A percentile compares a stretch with the other conserved stretches of the same genome.
Evolutionary conservation across 805 yeast species (phyloP).

Genomic region (Yarrowia sp.): DNA sequence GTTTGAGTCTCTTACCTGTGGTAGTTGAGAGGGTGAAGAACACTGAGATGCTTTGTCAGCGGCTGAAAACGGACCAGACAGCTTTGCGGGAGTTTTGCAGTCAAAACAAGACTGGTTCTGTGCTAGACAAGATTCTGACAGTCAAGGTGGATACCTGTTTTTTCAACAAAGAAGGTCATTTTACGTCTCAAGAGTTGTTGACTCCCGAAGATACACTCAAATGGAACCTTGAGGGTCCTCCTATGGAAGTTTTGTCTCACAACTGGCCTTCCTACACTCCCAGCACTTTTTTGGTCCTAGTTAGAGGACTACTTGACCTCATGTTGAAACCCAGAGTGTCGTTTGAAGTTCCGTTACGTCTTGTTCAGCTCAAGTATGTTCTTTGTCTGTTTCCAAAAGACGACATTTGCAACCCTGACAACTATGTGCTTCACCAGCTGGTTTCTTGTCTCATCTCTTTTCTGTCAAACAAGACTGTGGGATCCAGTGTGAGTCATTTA

Average conservation of each 20-base stretch:
- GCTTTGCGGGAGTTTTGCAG: neutral
- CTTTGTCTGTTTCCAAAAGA: conserved; percentile 8
- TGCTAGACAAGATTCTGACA: neutral
- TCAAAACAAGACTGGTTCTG: neutral
- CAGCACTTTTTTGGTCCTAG: neutral
- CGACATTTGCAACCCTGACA: neutral
- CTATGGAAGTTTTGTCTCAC: neutral
- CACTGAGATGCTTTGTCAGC: too few relatives aligned
- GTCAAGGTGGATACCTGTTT: neutral
- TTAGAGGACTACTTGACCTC: neutral
- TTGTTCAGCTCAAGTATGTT: conserved; percentile 13
- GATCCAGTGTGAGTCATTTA: conserved; percentile 7
- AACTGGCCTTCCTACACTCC: neutral
- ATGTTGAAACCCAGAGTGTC: conserved; percentile 9
- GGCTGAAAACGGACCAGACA: neutral
- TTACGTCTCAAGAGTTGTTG: conserved; percentile 2
- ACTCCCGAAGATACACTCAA: neutral
- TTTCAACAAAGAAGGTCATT: neutral
- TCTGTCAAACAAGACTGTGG: neutral
- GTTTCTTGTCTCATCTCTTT: conserved; percentile 12
- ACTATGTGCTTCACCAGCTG: conserved; percentile 9
- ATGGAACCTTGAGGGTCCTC: conserved; percentile 1
- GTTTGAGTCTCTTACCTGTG: conserved; percentile 5
- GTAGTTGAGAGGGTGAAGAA: neutral
- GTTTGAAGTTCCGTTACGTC: conserved; percentile 17